A percentile compares a stretch with the other conserved stretches of the same genome.
These are phyloP conservation scores for Paradendryphiella salina DNA, from an alignment of 2,329 filamentous ascomycete species.

Conservation along the genomic window DNA sequence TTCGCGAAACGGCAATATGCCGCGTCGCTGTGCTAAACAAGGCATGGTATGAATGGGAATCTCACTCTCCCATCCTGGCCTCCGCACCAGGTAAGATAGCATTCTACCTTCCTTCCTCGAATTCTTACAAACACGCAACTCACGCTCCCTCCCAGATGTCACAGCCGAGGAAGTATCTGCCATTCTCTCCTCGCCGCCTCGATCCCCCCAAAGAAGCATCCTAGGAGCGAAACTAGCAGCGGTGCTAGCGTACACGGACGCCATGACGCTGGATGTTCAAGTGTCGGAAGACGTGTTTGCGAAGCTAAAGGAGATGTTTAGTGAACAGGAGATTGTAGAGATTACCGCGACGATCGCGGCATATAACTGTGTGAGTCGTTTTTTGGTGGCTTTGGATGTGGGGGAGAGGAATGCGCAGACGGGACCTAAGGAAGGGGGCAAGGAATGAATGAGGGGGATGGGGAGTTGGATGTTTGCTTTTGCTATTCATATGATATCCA, in stretches of 20 bases:
- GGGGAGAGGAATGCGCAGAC: conserved; percentile 48
- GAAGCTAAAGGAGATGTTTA: conserved; percentile 63
- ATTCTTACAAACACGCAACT: conserved; percentile 20
- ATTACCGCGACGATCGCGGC: conserved; percentile 76
- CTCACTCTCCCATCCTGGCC: conserved; percentile 70
- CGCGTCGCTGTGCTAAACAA: conserved; percentile 78
- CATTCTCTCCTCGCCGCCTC: conserved; percentile 29
- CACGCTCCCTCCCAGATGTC: conserved; percentile 57
- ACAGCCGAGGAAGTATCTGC: conserved; percentile 53
- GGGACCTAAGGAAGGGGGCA: conserved; percentile 23
- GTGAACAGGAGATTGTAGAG: conserved; percentile 75
- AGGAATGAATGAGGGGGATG: conserved; percentile 1
- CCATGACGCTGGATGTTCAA: conserved; percentile 75
- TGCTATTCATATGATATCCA: neutral
- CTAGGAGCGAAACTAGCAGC: conserved; percentile 67
- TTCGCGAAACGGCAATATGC: conserved; percentile 79
- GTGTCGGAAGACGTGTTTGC: conserved; percentile 72
- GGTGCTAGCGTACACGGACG: conserved; percentile 74
- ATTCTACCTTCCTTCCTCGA: neutral
- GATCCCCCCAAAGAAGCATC: conserved; percentile 4
- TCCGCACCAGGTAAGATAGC: conserved; percentile 20
- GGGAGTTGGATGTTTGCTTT: neutral
- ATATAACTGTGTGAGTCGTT: conserved; percentile 85
- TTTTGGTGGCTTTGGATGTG: conserved; percentile 78
- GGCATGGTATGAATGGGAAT: conserved; percentile 84